These are phyloP conservation scores for Detonula confervacea DNA, from an alignment of 352 stramenopile species.

Conservation along the genomic window DNA sequence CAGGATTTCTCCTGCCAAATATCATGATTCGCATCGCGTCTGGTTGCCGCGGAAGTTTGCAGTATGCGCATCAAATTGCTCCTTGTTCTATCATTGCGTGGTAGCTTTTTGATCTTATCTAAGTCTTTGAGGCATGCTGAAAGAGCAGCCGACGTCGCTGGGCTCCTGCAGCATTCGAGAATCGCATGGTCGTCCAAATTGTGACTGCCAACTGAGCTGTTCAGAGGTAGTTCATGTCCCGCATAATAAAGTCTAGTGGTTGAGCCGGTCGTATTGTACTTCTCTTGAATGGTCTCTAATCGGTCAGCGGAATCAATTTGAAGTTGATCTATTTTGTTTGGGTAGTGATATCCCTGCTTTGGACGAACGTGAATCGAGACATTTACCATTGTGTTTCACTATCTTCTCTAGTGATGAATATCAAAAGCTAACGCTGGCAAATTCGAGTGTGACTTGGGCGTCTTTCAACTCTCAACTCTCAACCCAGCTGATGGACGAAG, in stretches of 20 bases:
- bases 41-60: conserved; percentile 28
- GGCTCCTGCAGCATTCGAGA: conserved; percentile 62
- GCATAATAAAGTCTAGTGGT: conserved; percentile 52
- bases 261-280: conserved; percentile 46
- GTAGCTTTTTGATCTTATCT: conserved; percentile 49
- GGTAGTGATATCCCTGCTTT: conserved; percentile 47
- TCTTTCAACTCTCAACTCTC: no score
- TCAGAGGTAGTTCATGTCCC: conserved; percentile 54
- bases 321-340: conserved; percentile 54
- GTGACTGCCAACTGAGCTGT: conserved; percentile 62
- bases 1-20: conserved; percentile 53
- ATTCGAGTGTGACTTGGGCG: no score
- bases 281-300: conserved; percentile 62
- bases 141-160: conserved; percentile 45
- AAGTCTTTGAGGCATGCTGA: conserved; percentile 64
- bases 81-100: conserved; percentile 26
- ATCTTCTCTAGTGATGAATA: not conserved
- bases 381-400: conserved; percentile 47
- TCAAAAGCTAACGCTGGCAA: no score
- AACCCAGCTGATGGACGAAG: no score
- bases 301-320: conserved; percentile 53
- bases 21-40: conserved; percentile 31
- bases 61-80: conserved; percentile 47
- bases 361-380: conserved; percentile 54
- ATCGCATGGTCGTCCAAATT: conserved; percentile 58